Percentiles rank a stretch among this genome's conserved stretches.
These are phyloP conservation scores for Cotoneaster glaucophyllus DNA, from an alignment of 306 rosid genomes.

Conservation along the genomic window DNA sequence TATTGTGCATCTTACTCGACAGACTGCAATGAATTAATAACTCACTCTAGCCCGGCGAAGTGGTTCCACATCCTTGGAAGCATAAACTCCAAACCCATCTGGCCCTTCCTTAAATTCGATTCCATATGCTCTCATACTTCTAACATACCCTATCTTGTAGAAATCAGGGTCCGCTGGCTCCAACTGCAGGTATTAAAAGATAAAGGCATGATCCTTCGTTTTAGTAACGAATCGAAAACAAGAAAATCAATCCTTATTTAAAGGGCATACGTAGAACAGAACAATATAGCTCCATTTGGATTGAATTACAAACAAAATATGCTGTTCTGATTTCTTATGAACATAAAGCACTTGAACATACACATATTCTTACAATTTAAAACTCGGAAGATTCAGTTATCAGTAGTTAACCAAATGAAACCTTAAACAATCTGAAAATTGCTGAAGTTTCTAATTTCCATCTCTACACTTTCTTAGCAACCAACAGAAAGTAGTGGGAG, in stretches of 20 bases:
- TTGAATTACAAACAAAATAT: not conserved
- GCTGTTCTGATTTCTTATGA: not conserved
- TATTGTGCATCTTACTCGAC: not conserved
- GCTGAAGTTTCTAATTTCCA: not conserved
- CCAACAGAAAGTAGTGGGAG: slow-evolving; percentile 1
- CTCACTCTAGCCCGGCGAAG: slow-evolving; percentile 95
- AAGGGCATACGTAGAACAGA: no score
- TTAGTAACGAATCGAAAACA: no score
- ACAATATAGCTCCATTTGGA: no score
- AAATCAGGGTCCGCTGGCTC: slow-evolving; percentile 94
- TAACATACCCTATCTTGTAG: slow-evolving; percentile 76
- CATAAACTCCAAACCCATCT: slow-evolving; percentile 88
- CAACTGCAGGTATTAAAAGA: slow-evolving; percentile 35
- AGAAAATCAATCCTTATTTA: no score
- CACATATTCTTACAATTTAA: not conserved
- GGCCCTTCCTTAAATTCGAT: slow-evolving; percentile 93
- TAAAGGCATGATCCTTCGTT: not conserved
- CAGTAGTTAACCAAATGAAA: not conserved
- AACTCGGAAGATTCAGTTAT: not conserved
- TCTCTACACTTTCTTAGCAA: not conserved
- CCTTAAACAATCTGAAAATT: not conserved
- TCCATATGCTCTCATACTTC: slow-evolving; percentile 94
- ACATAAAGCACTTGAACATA: not conserved
- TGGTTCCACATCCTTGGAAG: slow-evolving; percentile 93
- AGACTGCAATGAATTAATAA: slow-evolving; percentile 9